A percentile compares a stretch with the other conserved stretches of the same genome.
Conservation (phyloP, 805 yeast species). For the Gaillardinia entomophila region DNA sequence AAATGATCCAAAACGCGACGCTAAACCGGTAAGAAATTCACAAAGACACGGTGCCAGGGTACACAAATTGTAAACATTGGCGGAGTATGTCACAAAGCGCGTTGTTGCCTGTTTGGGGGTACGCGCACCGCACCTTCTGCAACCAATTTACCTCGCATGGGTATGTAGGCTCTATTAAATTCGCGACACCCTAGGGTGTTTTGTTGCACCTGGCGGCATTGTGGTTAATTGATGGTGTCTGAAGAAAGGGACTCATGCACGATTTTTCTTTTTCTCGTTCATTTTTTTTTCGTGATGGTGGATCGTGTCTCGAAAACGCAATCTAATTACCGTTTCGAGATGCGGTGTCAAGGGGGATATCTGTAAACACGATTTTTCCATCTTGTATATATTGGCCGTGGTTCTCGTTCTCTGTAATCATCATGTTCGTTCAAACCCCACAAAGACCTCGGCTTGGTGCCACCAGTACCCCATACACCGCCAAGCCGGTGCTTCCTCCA, state of each 20-base stretch:
- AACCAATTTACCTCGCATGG: background rate
- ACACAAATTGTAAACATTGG: background rate
- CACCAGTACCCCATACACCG: slow-evolving; percentile 9
- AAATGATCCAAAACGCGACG: too few species aligned
- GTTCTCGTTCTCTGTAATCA: slow-evolving; percentile 1
- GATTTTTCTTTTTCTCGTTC: background rate
- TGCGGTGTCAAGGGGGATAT: background rate
- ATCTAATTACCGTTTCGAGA: background rate
- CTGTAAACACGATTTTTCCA: background rate
- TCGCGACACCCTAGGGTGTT: background rate
- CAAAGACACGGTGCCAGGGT: background rate
- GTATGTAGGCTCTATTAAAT: background rate
- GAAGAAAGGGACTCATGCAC: too few species aligned
- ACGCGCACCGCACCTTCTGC: background rate
- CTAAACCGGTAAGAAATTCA: background rate
- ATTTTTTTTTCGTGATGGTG: background rate
- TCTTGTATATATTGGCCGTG: background rate
- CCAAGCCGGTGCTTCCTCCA: slow-evolving; percentile 33
- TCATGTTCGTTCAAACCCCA: slow-evolving; percentile 28
- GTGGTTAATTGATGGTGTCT: too few species aligned
- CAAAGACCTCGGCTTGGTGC: slow-evolving; percentile 25
- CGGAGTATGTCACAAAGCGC: background rate
- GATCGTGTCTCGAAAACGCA: background rate
- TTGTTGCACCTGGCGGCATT: too few species aligned
- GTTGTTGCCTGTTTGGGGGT: background rate